phyloP scores from a whole-genome alignment of 2,329 filamentous ascomycete species.

The Colletotrichum orbiculare region DNA sequence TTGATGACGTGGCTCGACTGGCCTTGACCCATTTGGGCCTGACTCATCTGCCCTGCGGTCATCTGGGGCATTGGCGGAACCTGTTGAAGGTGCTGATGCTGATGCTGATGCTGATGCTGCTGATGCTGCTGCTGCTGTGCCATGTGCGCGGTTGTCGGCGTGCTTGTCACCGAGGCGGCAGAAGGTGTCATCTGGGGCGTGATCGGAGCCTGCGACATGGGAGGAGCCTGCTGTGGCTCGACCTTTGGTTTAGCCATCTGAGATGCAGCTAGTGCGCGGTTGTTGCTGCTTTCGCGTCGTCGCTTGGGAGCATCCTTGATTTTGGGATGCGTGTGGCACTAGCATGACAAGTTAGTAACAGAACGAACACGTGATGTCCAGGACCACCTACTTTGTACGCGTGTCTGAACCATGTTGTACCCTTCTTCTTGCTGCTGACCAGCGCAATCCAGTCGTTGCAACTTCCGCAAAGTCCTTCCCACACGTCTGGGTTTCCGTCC shows the following conservation, averaged over 20 bases:
- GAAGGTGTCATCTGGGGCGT: conserved; percentile 59
- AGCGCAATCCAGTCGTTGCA: conserved; percentile 85
- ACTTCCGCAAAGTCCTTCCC: conserved; percentile 82
- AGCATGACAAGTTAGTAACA: conserved; percentile 38
- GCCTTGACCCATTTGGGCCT: conserved; percentile 20
- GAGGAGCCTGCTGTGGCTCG: conserved; percentile 51
- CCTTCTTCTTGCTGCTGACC: conserved; percentile 89
- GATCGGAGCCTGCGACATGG: conserved; percentile 40
- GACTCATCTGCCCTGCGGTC: conserved; percentile 35
- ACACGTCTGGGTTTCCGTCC: conserved; percentile 83
- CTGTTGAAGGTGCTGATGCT: conserved; percentile 40
- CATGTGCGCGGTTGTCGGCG: conserved; percentile 50
- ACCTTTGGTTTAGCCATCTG: conserved; percentile 60
- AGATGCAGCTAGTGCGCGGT: conserved; percentile 53
- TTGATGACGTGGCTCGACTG: conserved; percentile 30
- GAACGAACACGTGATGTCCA: not conserved
- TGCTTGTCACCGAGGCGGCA: conserved; percentile 48
- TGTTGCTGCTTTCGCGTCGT: conserved; percentile 70
- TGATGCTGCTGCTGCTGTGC: conserved; percentile 43
- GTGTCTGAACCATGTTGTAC: conserved; percentile 92
- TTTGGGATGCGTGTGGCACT: conserved; percentile 79
- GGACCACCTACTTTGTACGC: conserved; percentile 78
- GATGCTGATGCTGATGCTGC: conserved; percentile 42
- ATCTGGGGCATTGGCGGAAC: conserved; percentile 38
- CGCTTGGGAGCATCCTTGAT: conserved; percentile 78